Percentiles rank a stretch among this genome's conserved stretches.
Conservation (phyloP, 208 protist genomes). For the Crithidia brevicula region DNA sequence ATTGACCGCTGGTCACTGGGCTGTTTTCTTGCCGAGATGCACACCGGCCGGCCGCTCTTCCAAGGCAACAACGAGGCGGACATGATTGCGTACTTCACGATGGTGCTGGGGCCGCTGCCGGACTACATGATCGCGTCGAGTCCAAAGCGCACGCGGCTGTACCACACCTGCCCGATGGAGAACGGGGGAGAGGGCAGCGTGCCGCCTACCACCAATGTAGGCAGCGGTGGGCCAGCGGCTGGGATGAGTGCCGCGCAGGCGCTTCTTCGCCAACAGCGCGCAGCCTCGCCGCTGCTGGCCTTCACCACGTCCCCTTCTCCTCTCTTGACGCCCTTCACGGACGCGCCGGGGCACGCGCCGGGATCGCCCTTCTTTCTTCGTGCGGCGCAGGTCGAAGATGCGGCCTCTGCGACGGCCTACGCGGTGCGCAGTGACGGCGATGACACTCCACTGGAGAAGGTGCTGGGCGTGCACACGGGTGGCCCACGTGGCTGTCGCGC, state of each 20-base stretch:
- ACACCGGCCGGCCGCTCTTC: constrained; percentile 98
- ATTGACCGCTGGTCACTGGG: constrained; percentile 99
- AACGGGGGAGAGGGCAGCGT: background rate
- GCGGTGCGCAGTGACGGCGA: constrained; percentile 1
- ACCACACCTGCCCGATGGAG: constrained; percentile 26
- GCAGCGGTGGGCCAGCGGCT: too few species aligned
- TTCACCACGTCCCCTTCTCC: constrained; percentile 1
- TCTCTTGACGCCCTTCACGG: constrained; percentile 7
- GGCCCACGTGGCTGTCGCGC: constrained; percentile 81
- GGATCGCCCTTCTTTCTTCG: constrained; percentile 37
- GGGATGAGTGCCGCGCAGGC: background rate
- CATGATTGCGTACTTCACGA: constrained; percentile 94
- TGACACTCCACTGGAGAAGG: constrained; percentile 46
- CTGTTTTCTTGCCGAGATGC: constrained; percentile 98
- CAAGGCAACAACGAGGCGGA: constrained; percentile 94
- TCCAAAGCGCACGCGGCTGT: constrained; percentile 64
- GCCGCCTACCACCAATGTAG: constrained; percentile 11
- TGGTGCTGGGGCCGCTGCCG: constrained; percentile 77
- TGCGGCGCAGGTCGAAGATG: constrained; percentile 14
- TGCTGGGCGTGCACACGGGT: constrained; percentile 72
- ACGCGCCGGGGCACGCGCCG: constrained; percentile 26
- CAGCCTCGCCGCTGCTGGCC: constrained; percentile 16
- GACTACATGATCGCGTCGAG: constrained; percentile 75
- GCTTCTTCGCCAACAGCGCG: constrained; percentile 13
- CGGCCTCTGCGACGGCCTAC: constrained; percentile 21